These are phyloP conservation scores for Pleurostoma richardsiae DNA, from an alignment of 2,329 filamentous ascomycete genomes.

Conservation along the genomic window DNA sequence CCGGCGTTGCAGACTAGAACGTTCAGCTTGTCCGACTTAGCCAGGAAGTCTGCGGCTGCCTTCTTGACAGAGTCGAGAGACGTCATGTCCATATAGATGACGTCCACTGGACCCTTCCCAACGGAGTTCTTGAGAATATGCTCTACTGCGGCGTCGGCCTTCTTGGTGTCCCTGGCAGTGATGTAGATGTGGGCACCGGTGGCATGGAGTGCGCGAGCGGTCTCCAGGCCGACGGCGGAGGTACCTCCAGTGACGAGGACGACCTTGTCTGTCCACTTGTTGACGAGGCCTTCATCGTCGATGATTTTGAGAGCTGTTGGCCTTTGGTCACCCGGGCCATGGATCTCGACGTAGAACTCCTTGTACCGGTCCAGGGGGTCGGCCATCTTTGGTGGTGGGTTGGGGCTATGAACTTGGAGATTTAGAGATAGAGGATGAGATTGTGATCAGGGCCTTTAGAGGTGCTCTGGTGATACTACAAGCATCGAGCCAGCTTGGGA, in stretches of 20 bases:
- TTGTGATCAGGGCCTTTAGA: too few relatives aligned
- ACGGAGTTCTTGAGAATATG: slow-evolving; percentile 12
- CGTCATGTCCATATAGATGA: slow-evolving; percentile 19
- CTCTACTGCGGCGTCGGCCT: slow-evolving; percentile 9
- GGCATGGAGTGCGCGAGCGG: slow-evolving; percentile 28
- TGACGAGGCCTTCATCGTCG: slow-evolving; percentile 17
- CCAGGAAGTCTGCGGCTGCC: slow-evolving; percentile 6
- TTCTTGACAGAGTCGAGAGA: slow-evolving; percentile 21
- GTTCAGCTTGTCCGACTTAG: slow-evolving; percentile 7
- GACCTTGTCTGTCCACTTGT: slow-evolving; percentile 24
- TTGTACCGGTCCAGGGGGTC: background rate
- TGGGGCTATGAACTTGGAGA: too few relatives aligned
- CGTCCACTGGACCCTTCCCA: slow-evolving; percentile 13
- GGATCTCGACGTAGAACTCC: slow-evolving; percentile 4
- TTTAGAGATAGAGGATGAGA: too few relatives aligned
- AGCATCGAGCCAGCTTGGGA: too few relatives aligned
- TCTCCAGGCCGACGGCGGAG: slow-evolving; percentile 32
- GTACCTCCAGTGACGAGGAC: slow-evolving; percentile 32
- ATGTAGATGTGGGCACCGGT: slow-evolving; percentile 37
- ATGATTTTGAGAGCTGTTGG: slow-evolving; percentile 26
- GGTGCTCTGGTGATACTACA: too few relatives aligned
- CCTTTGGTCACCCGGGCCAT: slow-evolving; percentile 23
- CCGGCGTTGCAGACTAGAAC: slow-evolving; percentile 34
- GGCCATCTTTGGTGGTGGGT: too few relatives aligned
- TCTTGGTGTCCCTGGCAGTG: slow-evolving; percentile 29